Conservation (phyloP, 106 monocot species). For the Phalaenopsis aphrodite region DNA sequence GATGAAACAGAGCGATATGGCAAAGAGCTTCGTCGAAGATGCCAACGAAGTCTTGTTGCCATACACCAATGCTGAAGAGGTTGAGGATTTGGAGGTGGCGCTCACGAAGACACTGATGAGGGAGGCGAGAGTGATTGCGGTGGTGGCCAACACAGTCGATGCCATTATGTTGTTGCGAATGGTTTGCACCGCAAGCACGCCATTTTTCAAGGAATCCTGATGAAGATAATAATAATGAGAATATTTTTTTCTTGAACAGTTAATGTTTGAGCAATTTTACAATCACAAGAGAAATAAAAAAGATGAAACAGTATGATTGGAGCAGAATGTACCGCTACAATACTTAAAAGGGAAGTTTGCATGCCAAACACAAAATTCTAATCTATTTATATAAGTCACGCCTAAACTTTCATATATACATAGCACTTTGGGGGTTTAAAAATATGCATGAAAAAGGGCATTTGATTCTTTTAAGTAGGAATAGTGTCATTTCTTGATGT, state of each 20-base stretch:
- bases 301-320: no score
- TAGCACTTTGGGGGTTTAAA: no score
- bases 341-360: no score
- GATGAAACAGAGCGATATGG: conserved; percentile 60
- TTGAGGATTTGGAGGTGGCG: conserved; percentile 8
- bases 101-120: conserved; percentile 57
- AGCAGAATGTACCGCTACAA: no score
- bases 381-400: no score
- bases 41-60: conserved; percentile 19
- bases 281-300: no score
- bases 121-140: conserved; percentile 63
- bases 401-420: no score
- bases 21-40: conserved; percentile 52
- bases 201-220: conserved; percentile 52
- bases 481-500: no score
- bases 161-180: conserved; percentile 89
- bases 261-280: no score
- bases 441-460: no score
- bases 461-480: no score
- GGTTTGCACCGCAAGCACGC: conserved; percentile 67
- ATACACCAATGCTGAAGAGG: background rate
- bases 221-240: background rate
- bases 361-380: no score
- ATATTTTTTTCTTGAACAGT: background rate
- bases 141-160: conserved; percentile 62